phyloP scores from a whole-genome alignment of 257 asterid genomes.

The Echites panduratus region DNA sequence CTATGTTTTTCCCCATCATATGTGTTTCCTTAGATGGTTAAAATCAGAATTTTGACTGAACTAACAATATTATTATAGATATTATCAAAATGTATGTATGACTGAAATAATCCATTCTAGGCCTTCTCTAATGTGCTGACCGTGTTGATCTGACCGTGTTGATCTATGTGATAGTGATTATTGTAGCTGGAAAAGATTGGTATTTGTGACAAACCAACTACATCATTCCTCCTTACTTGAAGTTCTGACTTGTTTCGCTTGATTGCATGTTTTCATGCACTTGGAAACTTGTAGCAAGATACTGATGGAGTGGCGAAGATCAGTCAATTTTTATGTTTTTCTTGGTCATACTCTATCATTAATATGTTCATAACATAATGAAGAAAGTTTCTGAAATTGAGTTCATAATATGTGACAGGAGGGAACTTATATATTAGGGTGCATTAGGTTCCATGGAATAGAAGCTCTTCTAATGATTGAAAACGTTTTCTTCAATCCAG shows the following conservation, averaged over 20 bases:
- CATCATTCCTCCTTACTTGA: background rate
- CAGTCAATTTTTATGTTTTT: background rate
- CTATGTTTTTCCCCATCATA: background rate
- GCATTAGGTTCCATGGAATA: background rate
- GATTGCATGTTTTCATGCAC: background rate
- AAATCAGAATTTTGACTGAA: background rate
- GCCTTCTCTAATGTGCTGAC: background rate
- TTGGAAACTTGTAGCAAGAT: background rate
- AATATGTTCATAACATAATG: background rate
- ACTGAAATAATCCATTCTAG: background rate
- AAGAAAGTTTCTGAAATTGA: background rate
- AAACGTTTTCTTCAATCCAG: conserved; percentile 27
- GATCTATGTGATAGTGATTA: background rate
- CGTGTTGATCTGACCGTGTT: no score
- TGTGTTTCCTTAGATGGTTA: background rate
- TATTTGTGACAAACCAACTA: background rate
- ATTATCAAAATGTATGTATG: background rate
- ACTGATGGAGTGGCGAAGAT: background rate
- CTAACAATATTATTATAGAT: background rate
- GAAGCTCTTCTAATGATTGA: background rate
- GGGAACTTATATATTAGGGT: background rate
- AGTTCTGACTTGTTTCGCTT: background rate
- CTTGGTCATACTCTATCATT: background rate
- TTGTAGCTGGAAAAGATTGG: background rate
- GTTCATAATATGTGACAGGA: background rate